Conservation (phyloP, 768 basidiomycete species). For the Sarcodon aspratus region DNA sequence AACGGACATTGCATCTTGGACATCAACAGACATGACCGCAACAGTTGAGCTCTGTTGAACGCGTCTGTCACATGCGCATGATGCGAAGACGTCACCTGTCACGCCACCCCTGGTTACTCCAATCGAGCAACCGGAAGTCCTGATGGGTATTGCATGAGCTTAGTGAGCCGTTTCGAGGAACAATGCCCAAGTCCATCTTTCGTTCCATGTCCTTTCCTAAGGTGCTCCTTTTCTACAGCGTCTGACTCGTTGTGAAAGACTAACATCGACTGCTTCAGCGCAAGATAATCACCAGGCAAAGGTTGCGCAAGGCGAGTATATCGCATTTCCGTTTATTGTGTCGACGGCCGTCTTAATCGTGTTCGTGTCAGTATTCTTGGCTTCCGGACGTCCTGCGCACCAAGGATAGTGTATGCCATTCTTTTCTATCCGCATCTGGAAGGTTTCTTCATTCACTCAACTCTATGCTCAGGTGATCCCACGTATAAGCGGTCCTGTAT, state of each 20-base stretch:
- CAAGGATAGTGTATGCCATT: slow-evolving; percentile 61
- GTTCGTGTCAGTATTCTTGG: slow-evolving; percentile 62
- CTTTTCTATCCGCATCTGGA: not conserved
- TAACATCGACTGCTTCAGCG: not conserved
- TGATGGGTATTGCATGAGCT: too few species aligned
- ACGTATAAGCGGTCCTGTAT: slow-evolving; percentile 69
- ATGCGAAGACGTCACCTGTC: too few species aligned
- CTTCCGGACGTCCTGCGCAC: slow-evolving; percentile 78
- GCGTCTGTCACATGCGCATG: too few species aligned
- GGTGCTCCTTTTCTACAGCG: not conserved
- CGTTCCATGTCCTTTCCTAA: not conserved
- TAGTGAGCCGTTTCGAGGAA: too few species aligned
- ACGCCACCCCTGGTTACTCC: too few species aligned
- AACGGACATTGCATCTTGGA: not conserved
- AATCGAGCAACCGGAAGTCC: too few species aligned
- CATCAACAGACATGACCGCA: not conserved
- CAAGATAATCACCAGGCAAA: slow-evolving; percentile 17
- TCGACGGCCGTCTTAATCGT: not conserved
- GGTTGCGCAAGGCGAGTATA: slow-evolving; percentile 12
- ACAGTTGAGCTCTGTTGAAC: too few species aligned
- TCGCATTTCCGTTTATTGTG: slow-evolving; percentile 1
- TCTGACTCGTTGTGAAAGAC: not conserved
- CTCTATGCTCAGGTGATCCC: slow-evolving; percentile 42
- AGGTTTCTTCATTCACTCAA: slow-evolving; percentile 3
- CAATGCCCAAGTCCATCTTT: too few species aligned